Base-by-base conservation (phyloP, 768 basidiomycete genomes). In the Nevesoporus exiguus region DNA sequence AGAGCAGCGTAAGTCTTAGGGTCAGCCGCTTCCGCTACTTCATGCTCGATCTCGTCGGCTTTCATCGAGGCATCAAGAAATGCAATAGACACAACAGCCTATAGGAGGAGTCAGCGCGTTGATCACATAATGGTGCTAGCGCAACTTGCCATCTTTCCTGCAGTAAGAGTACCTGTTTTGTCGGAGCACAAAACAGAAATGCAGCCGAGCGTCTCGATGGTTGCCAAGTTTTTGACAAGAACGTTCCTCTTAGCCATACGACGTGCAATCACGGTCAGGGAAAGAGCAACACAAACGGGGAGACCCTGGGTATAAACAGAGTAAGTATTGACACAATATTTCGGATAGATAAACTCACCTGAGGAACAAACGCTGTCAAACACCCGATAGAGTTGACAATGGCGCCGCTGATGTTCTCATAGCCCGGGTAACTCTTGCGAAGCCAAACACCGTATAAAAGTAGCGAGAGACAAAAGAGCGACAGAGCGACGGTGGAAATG, bases 141-240 rank as follows among this genome's bases (percentile, higher is more conserved):
- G 6, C 3, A 17, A 37, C 66, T 58, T 47, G 69, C 73, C 81
- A 82, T 83, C 57, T 71, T 71, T 24, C 76, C 77, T 42, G 76
- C 65, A 1, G 78, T 81, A 31, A 82, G 64, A 11, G 77, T 80
- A n/a, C 79, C 78, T 1, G 77, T 77, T 54, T 83, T 83, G 67
- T 83, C 82, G 6, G 78, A 77, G 61, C 79, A 80, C 21, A 83
- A 52, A 33, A 80, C 75, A 17, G 77, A 75, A 56, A 83, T 79
- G 19, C 73, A 71, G 0, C 81, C 81, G 3, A 82, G 71, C 0
- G 79, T 79, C 57, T 82, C 81, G 47, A 83, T 77, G 1, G 77
- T 81, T 34, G 77, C 76, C 54, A 82, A 68, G 45, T 75, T 77
- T 59, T 81, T 80, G 54, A 80, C 79, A 4, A 79, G 70, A 19